Evolutionary conservation across 345 rosid species (phyloP).

Genomic region (Raphanus sativus): DNA sequence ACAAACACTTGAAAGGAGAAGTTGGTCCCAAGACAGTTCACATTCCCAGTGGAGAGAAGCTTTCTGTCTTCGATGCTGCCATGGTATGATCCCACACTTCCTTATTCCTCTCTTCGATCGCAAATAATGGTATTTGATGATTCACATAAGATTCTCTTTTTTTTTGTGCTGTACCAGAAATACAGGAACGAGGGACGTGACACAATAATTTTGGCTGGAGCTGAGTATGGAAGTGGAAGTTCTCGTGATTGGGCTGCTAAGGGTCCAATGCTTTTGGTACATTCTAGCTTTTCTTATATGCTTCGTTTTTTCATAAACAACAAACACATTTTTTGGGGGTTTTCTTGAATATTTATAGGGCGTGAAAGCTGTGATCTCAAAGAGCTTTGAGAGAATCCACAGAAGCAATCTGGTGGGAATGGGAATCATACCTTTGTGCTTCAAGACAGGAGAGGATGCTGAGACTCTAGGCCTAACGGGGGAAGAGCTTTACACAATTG

Average conservation of each 20-base stretch:
- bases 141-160: neutral
- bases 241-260: constrained; percentile 99
- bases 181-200: constrained; percentile 70
- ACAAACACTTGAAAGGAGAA: constrained; percentile 79
- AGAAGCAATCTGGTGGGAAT: constrained; percentile 86
- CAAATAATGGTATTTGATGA: neutral
- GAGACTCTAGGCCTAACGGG: constrained; percentile 78
- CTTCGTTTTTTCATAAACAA: neutral
- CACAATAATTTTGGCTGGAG: constrained; percentile 80
- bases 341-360: constrained; percentile 50
- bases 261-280: constrained; percentile 90
- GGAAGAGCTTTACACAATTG: constrained; percentile 66
- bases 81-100: constrained; percentile 44
- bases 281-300: neutral
- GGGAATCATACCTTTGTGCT: constrained; percentile 87
- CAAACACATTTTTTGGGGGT: neutral
- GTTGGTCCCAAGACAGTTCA: constrained; percentile 89
- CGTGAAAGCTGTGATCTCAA: constrained; percentile 86
- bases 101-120: neutral
- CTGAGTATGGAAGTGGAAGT: constrained; percentile 95
- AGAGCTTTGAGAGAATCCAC: constrained; percentile 90
- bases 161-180: constrained; percentile 45
- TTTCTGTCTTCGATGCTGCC: constrained; percentile 79
- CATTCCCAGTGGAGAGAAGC: constrained; percentile 74
- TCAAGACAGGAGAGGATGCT: constrained; percentile 82